Evolutionary conservation across 331 rosid species (phyloP).

Genomic region (Acacia concinna): DNA sequence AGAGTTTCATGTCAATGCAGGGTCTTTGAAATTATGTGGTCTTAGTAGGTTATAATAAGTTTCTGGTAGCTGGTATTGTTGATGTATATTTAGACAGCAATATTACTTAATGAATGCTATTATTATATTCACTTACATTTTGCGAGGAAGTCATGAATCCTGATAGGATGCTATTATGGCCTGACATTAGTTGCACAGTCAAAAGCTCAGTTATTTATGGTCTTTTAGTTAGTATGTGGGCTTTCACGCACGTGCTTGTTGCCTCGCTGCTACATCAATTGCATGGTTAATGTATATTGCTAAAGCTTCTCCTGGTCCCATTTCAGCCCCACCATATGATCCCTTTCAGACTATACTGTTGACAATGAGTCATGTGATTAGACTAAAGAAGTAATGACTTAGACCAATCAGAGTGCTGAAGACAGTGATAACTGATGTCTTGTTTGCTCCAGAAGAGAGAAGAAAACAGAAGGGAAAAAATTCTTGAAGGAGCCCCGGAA

Average conservation of each 20-base stretch:
- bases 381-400: background rate
- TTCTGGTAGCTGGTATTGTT: background rate
- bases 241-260: background rate
- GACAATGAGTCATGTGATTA: constrained; percentile 19
- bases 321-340: constrained; percentile 25
- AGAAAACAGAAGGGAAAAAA: background rate
- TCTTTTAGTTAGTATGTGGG: background rate
- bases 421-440: constrained; percentile 1
- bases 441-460: background rate
- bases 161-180: background rate
- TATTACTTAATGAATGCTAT: constrained; percentile 4
- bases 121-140: constrained; percentile 2
- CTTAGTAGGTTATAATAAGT: constrained; percentile 1
- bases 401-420: constrained; percentile 3
- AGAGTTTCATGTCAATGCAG: constrained; percentile 8
- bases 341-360: background rate
- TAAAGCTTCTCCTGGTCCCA: constrained; percentile 1
- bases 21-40: constrained; percentile 11
- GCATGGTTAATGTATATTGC: background rate
- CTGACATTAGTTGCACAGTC: background rate
- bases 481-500: constrained; percentile 10
- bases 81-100: background rate
- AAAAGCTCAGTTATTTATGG: background rate
- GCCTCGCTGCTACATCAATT: background rate
- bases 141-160: background rate